phyloP scores from a whole-genome alignment of 2,329 filamentous ascomycete species.

The Gnomoniopsis smithogilvyi region DNA sequence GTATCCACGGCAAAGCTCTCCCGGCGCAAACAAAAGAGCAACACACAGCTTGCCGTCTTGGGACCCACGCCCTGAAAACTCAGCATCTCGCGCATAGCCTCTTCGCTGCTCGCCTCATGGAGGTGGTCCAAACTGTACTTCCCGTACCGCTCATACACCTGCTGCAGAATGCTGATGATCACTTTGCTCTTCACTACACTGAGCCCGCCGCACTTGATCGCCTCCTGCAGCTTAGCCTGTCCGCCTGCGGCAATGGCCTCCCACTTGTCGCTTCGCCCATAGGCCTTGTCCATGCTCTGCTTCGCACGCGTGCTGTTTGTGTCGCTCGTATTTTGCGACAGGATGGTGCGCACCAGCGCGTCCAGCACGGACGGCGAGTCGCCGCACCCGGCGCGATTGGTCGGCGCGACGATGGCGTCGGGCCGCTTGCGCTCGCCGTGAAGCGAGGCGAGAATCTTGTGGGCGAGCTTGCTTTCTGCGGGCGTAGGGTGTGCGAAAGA shows the following conservation, averaged over 20 bases:
- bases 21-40: conserved; percentile 47
- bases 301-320: conserved; percentile 58
- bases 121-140: conserved; percentile 48
- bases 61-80: conserved; percentile 49
- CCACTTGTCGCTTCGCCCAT: conserved; percentile 43
- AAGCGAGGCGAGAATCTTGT: conserved; percentile 57
- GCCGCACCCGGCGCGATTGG: conserved; percentile 61
- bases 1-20: conserved; percentile 52
- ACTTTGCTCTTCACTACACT: conserved; percentile 69
- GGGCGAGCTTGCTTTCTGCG: conserved; percentile 67
- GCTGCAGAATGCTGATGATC: conserved; percentile 65
- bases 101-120: conserved; percentile 37
- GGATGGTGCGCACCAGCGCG: conserved; percentile 48
- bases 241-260: conserved; percentile 38
- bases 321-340: conserved; percentile 52
- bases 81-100: conserved; percentile 48
- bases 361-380: conserved; percentile 49
- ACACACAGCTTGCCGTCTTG: conserved; percentile 52
- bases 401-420: conserved; percentile 56
- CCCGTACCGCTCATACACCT: conserved; percentile 49
- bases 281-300: conserved; percentile 40
- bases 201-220: conserved; percentile 70
- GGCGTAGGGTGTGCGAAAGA: conserved; percentile 62
- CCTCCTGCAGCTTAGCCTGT: conserved; percentile 41
- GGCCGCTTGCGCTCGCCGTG: conserved; percentile 66